phyloP scores from a whole-genome alignment of 345 rosid genomes.

The Melaleuca quinquenervia region DNA sequence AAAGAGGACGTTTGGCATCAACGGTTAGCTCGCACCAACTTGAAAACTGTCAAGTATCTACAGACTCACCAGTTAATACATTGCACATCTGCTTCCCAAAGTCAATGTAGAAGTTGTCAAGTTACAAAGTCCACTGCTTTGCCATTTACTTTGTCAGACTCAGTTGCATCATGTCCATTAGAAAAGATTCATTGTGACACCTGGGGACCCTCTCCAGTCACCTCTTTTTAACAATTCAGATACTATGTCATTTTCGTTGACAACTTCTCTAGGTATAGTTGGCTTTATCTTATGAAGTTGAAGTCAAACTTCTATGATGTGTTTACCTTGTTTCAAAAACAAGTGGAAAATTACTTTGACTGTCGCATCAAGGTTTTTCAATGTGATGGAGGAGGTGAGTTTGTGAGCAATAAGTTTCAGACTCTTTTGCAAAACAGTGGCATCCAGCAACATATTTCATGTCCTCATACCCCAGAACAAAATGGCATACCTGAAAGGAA shows the following conservation, averaged over 20 bases:
- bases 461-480: background rate
- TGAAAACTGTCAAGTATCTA: background rate
- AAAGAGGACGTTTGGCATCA: no score
- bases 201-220: background rate
- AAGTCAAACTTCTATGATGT: background rate
- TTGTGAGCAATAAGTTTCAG: background rate
- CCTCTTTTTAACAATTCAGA: background rate
- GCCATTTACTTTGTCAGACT: no score
- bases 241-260: background rate
- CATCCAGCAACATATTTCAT: background rate
- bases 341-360: background rate
- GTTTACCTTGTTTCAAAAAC: background rate
- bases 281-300: background rate
- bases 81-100: no score
- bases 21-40: no score
- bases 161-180: no score
- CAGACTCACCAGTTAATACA: no score
- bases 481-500: background rate
- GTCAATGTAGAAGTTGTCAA: no score
- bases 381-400: background rate
- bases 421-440: background rate
- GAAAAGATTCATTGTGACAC: background rate
- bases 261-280: background rate
- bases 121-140: no score
- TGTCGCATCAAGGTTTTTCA: background rate